phyloP scores from a whole-genome alignment of 2,329 filamentous ascomycete species.

The Curvularia eragrostidis region DNA sequence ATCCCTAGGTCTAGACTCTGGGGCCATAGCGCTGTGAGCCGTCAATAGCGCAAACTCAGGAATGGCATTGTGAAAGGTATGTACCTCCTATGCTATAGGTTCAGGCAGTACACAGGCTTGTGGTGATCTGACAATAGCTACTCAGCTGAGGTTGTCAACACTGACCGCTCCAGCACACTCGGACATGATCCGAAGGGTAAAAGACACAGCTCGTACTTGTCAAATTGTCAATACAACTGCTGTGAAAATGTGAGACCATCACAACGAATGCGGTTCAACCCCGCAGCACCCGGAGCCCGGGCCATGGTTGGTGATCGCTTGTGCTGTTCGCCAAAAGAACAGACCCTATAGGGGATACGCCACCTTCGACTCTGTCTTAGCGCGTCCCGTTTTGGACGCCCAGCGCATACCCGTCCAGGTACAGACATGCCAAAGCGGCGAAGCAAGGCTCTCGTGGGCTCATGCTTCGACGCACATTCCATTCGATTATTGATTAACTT shows the following conservation, averaged over 20 bases:
- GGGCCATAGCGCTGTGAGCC: conserved; percentile 8
- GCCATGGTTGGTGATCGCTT: background rate
- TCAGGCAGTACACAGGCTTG: background rate
- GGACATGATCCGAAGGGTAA: background rate
- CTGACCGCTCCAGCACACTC: background rate
- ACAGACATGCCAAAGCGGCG: conserved; percentile 9
- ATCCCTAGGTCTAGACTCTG: conserved; percentile 15
- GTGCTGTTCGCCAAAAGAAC: conserved; percentile 18
- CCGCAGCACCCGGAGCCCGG: background rate
- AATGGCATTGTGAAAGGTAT: conserved; percentile 8
- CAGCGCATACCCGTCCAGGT: conserved; percentile 5
- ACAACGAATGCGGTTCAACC: background rate
- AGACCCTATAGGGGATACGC: conserved; percentile 18
- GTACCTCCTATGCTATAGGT: conserved; percentile 2
- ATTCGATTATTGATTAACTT: background rate
- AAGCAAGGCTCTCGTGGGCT: background rate
- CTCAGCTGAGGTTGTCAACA: background rate
- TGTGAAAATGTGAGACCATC: background rate
- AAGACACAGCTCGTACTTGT: background rate
- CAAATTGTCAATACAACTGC: background rate
- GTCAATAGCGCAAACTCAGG: conserved; percentile 18
- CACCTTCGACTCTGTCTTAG: conserved; percentile 12
- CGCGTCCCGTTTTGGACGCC: conserved; percentile 2
- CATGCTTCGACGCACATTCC: background rate
- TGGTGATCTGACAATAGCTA: background rate